Conservation (phyloP, 2,329 filamentous ascomycete genomes). For the Claviceps citrina region DNA sequence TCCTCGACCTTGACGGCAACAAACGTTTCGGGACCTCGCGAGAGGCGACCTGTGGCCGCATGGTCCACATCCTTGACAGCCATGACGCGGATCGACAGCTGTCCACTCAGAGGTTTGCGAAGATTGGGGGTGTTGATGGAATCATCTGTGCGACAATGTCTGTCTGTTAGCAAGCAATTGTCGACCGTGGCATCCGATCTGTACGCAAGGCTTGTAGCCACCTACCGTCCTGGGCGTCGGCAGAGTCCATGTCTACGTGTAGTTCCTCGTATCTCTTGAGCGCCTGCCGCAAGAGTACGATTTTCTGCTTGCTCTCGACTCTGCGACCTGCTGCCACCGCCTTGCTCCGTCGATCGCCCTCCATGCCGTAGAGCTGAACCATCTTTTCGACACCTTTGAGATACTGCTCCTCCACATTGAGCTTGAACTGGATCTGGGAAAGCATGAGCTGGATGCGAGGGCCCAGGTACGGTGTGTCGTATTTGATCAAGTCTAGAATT, state of each 20-base stretch:
- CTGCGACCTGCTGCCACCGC: slow-evolving; percentile 78
- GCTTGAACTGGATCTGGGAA: slow-evolving; percentile 95
- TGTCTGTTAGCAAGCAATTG: background rate
- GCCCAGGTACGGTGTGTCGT: slow-evolving; percentile 86
- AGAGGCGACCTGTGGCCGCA: slow-evolving; percentile 68
- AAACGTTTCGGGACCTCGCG: slow-evolving; percentile 84
- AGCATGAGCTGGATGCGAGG: slow-evolving; percentile 98
- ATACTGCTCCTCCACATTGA: slow-evolving; percentile 97
- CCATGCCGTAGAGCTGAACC: slow-evolving; percentile 93
- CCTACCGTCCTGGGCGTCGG: slow-evolving; percentile 68
- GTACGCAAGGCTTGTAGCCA: slow-evolving; percentile 7
- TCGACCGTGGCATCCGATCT: background rate
- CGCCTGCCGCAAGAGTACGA: slow-evolving; percentile 85
- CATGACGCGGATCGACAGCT: slow-evolving; percentile 71
- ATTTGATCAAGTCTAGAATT: slow-evolving; percentile 92
- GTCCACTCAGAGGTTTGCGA: slow-evolving; percentile 87
- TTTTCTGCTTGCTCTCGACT: slow-evolving; percentile 96
- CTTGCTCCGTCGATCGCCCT: slow-evolving; percentile 90
- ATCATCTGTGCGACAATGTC: slow-evolving; percentile 48
- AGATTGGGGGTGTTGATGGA: slow-evolving; percentile 91
- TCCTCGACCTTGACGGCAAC: slow-evolving; percentile 96
- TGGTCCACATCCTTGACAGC: slow-evolving; percentile 92
- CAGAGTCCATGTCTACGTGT: slow-evolving; percentile 77
- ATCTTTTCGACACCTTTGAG: slow-evolving; percentile 98
- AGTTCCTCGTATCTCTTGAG: slow-evolving; percentile 94